phyloP scores from a whole-genome alignment of 179 eudicot genomes.

The Camellia oleifera region DNA sequence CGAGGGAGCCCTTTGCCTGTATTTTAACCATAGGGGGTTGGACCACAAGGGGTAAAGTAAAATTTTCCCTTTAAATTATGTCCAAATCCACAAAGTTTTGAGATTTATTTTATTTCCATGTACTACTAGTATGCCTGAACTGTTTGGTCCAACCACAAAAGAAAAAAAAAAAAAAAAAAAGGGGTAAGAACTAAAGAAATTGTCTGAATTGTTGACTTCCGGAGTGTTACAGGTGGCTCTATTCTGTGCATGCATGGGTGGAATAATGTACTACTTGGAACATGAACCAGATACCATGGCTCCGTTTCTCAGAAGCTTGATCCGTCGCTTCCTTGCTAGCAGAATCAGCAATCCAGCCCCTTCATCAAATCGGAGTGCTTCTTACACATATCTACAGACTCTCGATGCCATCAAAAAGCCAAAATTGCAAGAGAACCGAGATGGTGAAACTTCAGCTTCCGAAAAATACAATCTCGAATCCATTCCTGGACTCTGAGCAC shows the following conservation, averaged over 20 bases:
- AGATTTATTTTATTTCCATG: neutral
- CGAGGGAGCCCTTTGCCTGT: no score
- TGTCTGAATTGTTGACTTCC: slow-evolving; percentile 1
- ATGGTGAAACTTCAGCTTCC: slow-evolving; percentile 42
- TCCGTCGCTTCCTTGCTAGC: slow-evolving; percentile 89
- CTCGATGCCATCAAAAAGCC: slow-evolving; percentile 55
- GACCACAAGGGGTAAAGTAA: no score
- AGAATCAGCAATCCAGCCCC: slow-evolving; percentile 76
- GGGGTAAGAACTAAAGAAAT: neutral
- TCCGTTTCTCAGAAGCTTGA: slow-evolving; percentile 78
- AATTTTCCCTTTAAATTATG: neutral
- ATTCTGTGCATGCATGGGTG: slow-evolving; percentile 96
- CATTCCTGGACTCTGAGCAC: slow-evolving; percentile 72
- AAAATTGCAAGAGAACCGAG: slow-evolving; percentile 30
- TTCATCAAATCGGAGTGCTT: slow-evolving; percentile 51
- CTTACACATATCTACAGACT: slow-evolving; percentile 63
- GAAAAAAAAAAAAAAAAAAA: neutral
- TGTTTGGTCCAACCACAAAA: neutral
- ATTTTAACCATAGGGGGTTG: no score
- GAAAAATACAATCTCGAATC: slow-evolving; percentile 80
- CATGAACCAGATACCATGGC: slow-evolving; percentile 98
- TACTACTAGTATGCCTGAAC: neutral
- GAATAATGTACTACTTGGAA: slow-evolving; percentile 88
- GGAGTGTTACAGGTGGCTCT: slow-evolving; percentile 66
- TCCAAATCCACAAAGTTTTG: neutral